Evolutionary conservation across 2,329 filamentous ascomycete species (phyloP), one percentile per base, ranked within the genome.

Genomic region (Fusarium austroafricanum): DNA sequence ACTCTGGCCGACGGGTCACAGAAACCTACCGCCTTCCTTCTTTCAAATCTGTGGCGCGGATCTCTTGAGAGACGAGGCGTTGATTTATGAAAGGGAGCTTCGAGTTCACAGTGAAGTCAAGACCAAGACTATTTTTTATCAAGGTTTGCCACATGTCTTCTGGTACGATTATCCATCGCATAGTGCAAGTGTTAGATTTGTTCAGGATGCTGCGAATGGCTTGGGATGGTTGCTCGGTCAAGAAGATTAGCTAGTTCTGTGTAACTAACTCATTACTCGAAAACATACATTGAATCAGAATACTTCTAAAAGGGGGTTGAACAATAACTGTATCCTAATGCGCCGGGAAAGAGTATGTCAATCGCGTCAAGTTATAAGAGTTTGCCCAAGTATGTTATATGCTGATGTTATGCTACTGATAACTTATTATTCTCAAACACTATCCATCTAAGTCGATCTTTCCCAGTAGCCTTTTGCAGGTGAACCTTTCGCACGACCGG

Each of bases 71-170:
- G 47, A 51, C 10, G 47, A 51, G n/a, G 47, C 47, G 3, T 12
- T 51, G 14, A 51, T 51, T 1, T 42, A 51, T 8, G 47, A 51
- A 14, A 51, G 47, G 10, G 47, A 51, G 1, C 35, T 51, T 20
- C n/a, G 23, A 2, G 2, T 42, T 0, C 23, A 51, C 0, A 21
- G 23, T n/a, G n/a, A n/a, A 0, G n/a, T 42, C 3, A 1, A 5
- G 7, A 51, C 47, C 0, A 51, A 6, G 47, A 6, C n/a, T 2
- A 35, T 51, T 5, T 33, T 51, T 7, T 51, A 51, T 1, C 7
- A 51, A 18, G 35, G 47, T 1, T 2, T 51, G 14, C 47, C 47
- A 4, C 47, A 51, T 10, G 47, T 51, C 2, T 51, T 51, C 9
- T 51, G 47, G 47, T 51, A 51, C 14, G 47, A 51, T 7, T 51